Percentiles rank a stretch among this genome's conserved stretches.
These are phyloP conservation scores for Aspergillus neoniger DNA, from an alignment of 2,329 filamentous ascomycete genomes.

Conservation along the genomic window DNA sequence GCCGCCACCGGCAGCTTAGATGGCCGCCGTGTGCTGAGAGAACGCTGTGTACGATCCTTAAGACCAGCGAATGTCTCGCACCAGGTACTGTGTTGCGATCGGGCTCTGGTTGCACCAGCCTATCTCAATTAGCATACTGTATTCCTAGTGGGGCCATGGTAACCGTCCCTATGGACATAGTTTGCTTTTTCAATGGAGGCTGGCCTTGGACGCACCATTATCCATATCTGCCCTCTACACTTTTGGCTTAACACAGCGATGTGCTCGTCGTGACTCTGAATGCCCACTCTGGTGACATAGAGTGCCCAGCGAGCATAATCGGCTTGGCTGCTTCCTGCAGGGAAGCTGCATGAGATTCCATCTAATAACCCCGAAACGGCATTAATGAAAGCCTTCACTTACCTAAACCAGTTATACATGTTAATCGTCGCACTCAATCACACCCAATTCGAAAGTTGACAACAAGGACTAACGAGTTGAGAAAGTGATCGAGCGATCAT, in stretches of 20 bases:
- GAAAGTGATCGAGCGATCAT: not conserved
- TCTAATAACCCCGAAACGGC: not conserved
- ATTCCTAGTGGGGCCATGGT: not conserved
- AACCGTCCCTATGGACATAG: not conserved
- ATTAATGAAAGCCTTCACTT: not conserved
- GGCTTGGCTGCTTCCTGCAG: not conserved
- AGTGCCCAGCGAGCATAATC: not conserved
- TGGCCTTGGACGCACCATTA: not conserved
- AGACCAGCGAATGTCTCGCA: not conserved
- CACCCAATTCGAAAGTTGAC: not conserved
- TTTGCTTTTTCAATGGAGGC: not conserved
- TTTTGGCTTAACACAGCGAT: not conserved
- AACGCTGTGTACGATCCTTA: not conserved
- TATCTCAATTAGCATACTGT: not conserved
- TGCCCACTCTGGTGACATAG: not conserved
- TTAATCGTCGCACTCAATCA: not conserved
- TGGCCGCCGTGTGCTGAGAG: not conserved
- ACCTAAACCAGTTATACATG: not conserved
- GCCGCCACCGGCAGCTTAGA: not conserved
- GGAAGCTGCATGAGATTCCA: not conserved
- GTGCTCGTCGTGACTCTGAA: not conserved
- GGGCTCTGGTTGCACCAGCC: not conserved
- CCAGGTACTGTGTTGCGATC: not conserved
- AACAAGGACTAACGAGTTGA: not conserved
- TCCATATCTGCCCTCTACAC: not conserved